A percentile compares a stretch with the other conserved stretches of the same genome.
These are phyloP conservation scores for Eucalyptus curtisii DNA, from an alignment of 345 rosid species.

Conservation along the genomic window DNA sequence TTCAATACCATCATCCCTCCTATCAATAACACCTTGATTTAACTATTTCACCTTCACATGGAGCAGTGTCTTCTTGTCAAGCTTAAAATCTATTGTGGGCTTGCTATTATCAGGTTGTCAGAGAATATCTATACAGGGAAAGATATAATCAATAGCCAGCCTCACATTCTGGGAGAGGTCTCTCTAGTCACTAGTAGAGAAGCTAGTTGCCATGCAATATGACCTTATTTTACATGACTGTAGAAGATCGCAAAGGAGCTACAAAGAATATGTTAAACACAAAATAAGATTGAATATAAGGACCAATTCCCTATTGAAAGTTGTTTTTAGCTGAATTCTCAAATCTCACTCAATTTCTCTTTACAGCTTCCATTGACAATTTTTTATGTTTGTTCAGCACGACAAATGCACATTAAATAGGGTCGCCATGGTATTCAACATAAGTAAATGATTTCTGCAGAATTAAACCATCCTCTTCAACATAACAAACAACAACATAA, in stretches of 20 bases:
- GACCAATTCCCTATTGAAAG: not conserved
- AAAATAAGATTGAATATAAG: not conserved
- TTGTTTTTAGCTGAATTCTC: not conserved
- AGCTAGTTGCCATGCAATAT: not conserved
- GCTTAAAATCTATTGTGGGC: not conserved
- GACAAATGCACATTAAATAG: not conserved
- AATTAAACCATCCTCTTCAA: not conserved
- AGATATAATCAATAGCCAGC: not conserved
- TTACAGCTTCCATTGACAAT: not conserved
- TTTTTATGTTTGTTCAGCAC: not conserved
- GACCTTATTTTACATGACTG: not conserved
- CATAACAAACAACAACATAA: not conserved
- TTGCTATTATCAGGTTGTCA: not conserved
- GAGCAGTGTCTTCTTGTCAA: not conserved
- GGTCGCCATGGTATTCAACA: not conserved
- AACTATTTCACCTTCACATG: not conserved
- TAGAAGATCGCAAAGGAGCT: not conserved
- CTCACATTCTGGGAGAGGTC: not conserved
- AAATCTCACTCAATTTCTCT: not conserved
- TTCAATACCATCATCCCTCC: not conserved
- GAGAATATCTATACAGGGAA: not conserved
- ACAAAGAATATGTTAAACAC: not conserved
- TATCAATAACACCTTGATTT: not conserved
- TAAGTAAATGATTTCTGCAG: not conserved
- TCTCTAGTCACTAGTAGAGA: not conserved